A percentile compares a stretch with the other conserved stretches of the same genome.
phyloP scores from a whole-genome alignment of 257 asterid species.

The Solanum pennellii region DNA sequence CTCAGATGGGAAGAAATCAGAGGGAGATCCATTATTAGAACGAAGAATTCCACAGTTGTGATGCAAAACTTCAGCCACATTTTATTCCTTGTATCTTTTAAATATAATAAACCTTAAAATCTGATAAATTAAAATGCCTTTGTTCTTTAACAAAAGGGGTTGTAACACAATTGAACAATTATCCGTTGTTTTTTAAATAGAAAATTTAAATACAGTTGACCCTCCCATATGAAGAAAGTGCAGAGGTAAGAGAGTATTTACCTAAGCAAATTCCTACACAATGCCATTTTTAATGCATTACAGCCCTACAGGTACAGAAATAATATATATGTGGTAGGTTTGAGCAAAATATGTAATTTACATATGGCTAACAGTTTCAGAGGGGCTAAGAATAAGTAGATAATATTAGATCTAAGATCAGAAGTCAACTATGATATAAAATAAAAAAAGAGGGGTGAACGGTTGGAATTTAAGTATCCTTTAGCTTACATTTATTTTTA shows the following conservation, averaged over 20 bases:
- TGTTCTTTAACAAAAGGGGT: background rate
- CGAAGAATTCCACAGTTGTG: too few species aligned
- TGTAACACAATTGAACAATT: background rate
- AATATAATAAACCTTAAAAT: background rate
- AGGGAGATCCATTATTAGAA: too few species aligned
- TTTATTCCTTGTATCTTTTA: too few species aligned
- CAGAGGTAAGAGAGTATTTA: background rate
- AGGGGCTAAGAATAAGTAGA: background rate
- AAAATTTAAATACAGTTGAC: background rate
- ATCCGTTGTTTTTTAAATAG: background rate
- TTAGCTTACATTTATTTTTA: background rate
- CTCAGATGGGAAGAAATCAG: too few species aligned
- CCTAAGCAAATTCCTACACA: background rate
- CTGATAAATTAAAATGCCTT: background rate
- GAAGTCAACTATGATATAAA: background rate
- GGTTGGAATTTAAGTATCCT: background rate
- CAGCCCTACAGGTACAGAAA: background rate
- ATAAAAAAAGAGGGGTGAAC: background rate
- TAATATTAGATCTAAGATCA: background rate
- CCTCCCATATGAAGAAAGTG: background rate
- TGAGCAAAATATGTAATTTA: background rate
- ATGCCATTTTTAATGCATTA: background rate
- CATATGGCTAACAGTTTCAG: background rate
- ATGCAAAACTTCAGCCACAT: too few species aligned
- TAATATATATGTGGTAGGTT: background rate